Base-by-base conservation (phyloP, 2,329 filamentous ascomycete species). In the Monosporascus sp. region DNA sequence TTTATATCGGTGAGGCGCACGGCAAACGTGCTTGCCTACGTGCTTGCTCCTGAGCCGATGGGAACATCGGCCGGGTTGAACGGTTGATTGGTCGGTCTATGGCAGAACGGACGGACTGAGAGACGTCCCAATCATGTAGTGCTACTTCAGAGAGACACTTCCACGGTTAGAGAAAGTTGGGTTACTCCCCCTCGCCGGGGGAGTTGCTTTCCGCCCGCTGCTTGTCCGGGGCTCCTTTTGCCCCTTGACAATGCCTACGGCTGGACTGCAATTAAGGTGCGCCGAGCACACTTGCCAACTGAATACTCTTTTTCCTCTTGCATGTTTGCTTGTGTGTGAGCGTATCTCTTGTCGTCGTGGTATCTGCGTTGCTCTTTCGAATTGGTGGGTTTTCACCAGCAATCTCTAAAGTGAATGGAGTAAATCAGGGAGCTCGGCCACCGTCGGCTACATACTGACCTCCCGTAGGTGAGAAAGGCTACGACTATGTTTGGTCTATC, bases 201-300 rank as follows among this genome's bases (percentile, higher is more conserved):
- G 38, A 41, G 38, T 41, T 41, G 38, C 38, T 41, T 41, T 19
- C 17, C 9, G 17, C 38, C 31, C 3, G 31, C 31, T 34, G 31
- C 9, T 34, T 34, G 31, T 14, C 9, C 1, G 31, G 31, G 31
- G 31, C 11, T 34, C 11, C 19, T 5, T 24, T 19, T 43, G 19
- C 17, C 31, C 11, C 31, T 34, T 5, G 31, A 34, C 31, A 34
- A 34, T 34, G 31, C 31, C 46, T 37, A 50, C 50, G 52, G 58
- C 51, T 36, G 49, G 56, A 53, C 50, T 52, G 50, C 60, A 60
- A 62, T 62, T 62, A 62, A 62, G 60, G 60, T 61, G 60, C 60
- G 47, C 55, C 52, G 36, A 62, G 60, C 60, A 62, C 60, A 59
- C 60, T 62, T 62, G 60, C 60, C 60, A 62, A 60, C 60, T 62